phyloP scores from a whole-genome alignment of 345 rosid species.

The Geranium brycei region DNA sequence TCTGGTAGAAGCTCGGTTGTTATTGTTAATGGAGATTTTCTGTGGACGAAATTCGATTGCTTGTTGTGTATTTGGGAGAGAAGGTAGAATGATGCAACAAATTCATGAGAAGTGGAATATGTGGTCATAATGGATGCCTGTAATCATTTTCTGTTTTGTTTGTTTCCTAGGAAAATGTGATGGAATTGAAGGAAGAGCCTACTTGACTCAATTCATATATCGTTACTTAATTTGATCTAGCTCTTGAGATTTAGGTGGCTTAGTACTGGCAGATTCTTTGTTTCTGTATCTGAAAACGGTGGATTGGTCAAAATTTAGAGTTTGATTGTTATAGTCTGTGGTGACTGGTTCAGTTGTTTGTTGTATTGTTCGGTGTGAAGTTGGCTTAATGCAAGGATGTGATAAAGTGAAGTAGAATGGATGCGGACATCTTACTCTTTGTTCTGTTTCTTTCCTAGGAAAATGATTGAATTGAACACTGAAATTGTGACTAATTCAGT shows the following conservation, averaged over 20 bases:
- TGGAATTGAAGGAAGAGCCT: not conserved
- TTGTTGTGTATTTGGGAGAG: too few species aligned
- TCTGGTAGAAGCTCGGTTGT: too few species aligned
- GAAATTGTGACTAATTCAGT: not conserved
- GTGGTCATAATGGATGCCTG: too few species aligned
- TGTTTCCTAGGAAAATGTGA: not conserved
- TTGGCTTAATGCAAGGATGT: not conserved
- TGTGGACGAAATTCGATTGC: too few species aligned
- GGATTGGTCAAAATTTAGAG: too few species aligned
- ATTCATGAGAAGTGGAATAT: too few species aligned
- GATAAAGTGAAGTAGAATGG: too few species aligned
- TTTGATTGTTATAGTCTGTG: too few species aligned
- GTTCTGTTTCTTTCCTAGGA: not conserved
- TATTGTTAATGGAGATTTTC: too few species aligned
- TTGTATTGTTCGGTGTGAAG: not conserved
- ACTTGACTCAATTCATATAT: not conserved
- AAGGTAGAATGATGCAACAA: too few species aligned
- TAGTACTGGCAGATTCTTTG: not conserved
- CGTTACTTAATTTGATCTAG: not conserved
- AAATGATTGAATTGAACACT: not conserved
- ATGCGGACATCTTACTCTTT: too few species aligned
- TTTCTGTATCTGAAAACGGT: too few species aligned
- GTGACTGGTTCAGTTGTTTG: not conserved
- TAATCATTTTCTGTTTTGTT: not conserved
- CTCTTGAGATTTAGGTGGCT: not conserved